Evolutionary conservation across 371 early-diverging fungal genomes (phyloP).

Genomic region (Apophysomyces elegans): DNA sequence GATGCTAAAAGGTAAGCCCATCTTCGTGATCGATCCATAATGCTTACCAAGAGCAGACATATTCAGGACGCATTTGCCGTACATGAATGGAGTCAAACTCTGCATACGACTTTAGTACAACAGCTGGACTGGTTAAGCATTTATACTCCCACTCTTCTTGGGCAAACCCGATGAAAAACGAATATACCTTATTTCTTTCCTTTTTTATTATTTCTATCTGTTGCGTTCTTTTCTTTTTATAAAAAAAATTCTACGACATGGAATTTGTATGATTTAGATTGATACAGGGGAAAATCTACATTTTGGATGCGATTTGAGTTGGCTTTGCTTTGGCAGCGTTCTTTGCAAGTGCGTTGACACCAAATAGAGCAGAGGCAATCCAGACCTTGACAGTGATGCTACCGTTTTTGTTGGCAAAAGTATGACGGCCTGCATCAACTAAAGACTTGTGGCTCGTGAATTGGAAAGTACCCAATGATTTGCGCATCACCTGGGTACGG

Average conservation of each 20-base stretch:
- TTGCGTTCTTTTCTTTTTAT: no score
- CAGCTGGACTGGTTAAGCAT: slow-evolving; percentile 50
- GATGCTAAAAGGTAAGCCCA: slow-evolving; percentile 29
- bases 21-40: no score
- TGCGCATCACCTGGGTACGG: slow-evolving; percentile 46
- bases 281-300: not conserved
- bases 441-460: slow-evolving; percentile 54
- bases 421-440: slow-evolving; percentile 56
- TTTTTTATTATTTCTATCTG: no score
- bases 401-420: slow-evolving; percentile 57
- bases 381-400: slow-evolving; percentile 60
- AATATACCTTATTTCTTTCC: no score
- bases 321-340: slow-evolving; percentile 35
- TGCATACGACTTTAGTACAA: slow-evolving; percentile 44
- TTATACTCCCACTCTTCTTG: slow-evolving; percentile 25
- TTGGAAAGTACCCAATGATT: slow-evolving; percentile 55
- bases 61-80: slow-evolving; percentile 43
- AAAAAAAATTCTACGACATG: not conserved
- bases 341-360: slow-evolving; percentile 48
- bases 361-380: slow-evolving; percentile 55
- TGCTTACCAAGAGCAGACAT: slow-evolving; percentile 16
- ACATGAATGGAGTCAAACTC: slow-evolving; percentile 43
- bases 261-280: not conserved
- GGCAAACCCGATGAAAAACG: not conserved
- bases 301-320: slow-evolving; percentile 19